Evolutionary conservation across 768 basidiomycete species (phyloP), one percentile per base, ranked within the genome.

Genomic region (Auriculariales sp.): DNA sequence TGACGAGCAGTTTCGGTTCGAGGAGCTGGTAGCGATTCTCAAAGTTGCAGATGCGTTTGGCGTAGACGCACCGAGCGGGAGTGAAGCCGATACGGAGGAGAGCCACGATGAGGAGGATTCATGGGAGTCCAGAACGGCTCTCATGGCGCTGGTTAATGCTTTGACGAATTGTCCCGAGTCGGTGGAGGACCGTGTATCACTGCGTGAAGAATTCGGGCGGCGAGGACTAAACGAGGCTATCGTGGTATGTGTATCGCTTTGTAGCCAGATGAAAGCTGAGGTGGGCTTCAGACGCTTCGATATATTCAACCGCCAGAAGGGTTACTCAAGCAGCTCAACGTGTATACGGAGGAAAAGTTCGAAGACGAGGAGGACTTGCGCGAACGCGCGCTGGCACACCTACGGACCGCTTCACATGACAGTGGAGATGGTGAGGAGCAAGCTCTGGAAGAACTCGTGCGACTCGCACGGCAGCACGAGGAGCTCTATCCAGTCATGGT

Each of bases 341-440:
- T 88, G 25, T 94, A 91, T 56, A 73, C 77, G 0, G 90, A 94
- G 54, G 90, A 93, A 61, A 86, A 88, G 56, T 85, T 81, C 39
- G 90, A 93, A 57, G 91, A 95, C 59, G 84, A 88, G 60, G 81
- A 85, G 58, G 86, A 92, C 46, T 72, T 87, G 64, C 78, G 79
- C 32, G 81, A 91, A 54, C 73, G 78, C 30, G 68, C 75, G 31
- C 70, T 66, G 30, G 62, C n/a, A 56, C 46, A 58, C 54, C 46
- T 49, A 52, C 17, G 56, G 53, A 17, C 62, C 53, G 29, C 45
- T 58, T 3, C 49, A 52, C 10, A 58, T 50, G 2, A 56, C 35
- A 15, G 35, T 22, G 35, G 35, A 5, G 49, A 58, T 3, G 73
- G 74, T 2, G 80, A 81, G 28, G 77, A 74, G 47, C 59, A 67